phyloP scores from a whole-genome alignment of 306 rosid genomes.

The Quillaja saponaria region DNA sequence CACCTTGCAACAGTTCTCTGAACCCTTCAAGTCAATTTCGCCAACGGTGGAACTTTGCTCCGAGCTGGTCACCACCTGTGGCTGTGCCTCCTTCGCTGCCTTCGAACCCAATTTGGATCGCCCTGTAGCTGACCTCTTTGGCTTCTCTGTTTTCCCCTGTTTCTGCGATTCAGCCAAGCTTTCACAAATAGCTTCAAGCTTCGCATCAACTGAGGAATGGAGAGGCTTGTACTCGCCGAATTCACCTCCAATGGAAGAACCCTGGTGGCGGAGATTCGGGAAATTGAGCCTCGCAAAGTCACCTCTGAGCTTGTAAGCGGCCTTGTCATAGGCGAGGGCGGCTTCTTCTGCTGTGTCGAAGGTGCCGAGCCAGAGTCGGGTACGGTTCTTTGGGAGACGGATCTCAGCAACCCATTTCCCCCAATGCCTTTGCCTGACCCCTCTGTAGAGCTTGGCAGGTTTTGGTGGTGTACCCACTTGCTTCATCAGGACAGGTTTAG shows the following conservation, averaged over 20 bases:
- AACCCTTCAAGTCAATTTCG: conserved; percentile 11
- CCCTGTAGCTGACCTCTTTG: conserved; percentile 33
- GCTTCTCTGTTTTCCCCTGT: conserved; percentile 58
- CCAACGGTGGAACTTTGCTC: not conserved
- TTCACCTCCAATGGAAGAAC: conserved; percentile 59
- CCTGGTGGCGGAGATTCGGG: conserved; percentile 70
- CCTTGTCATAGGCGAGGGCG: conserved; percentile 91
- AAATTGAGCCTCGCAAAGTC: conserved; percentile 93
- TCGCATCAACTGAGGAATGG: conserved; percentile 88
- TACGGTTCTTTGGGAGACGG: conserved; percentile 87
- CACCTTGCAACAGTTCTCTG: conserved; percentile 38
- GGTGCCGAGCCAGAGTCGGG: conserved; percentile 96
- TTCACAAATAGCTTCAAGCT: conserved; percentile 90
- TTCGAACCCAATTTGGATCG: conserved; percentile 10
- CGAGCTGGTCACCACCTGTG: conserved; percentile 11
- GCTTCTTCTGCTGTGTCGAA: conserved; percentile 99
- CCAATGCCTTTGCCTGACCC: conserved; percentile 97
- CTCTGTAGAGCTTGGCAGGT: conserved; percentile 86
- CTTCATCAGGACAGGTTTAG: conserved; percentile 74
- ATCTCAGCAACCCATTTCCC: conserved; percentile 99
- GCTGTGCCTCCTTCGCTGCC: conserved; percentile 4
- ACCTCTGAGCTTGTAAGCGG: conserved; percentile 93
- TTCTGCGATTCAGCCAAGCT: conserved; percentile 69
- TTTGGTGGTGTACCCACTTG: conserved; percentile 56
- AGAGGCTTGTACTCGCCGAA: conserved; percentile 85